These are phyloP conservation scores for Cercospora sojina DNA, from an alignment of 2,329 filamentous ascomycete species.

Conservation along the genomic window DNA sequence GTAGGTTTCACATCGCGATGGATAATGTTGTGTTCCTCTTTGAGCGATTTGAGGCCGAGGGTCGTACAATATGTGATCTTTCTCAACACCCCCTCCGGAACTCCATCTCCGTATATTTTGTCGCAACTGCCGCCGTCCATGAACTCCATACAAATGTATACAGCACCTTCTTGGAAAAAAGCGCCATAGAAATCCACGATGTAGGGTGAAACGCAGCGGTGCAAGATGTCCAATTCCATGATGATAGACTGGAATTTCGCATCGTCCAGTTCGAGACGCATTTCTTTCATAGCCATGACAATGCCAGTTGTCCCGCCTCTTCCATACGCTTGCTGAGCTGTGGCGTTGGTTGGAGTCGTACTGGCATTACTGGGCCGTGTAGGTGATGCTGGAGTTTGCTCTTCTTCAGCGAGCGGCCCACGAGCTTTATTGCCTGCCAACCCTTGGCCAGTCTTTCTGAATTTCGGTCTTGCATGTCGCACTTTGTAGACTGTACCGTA, in stretches of 20 bases:
- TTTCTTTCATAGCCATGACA: conserved; percentile 99
- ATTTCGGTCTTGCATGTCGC: conserved; percentile 71
- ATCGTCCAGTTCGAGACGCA: conserved; percentile 91
- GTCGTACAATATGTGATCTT: conserved; percentile 90
- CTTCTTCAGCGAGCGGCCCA: conserved; percentile 27
- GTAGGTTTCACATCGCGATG: conserved; percentile 98
- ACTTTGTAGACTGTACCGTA: conserved; percentile 99
- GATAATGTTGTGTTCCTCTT: conserved; percentile 99
- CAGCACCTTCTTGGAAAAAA: conserved; percentile 97
- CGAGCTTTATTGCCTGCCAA: conserved; percentile 59
- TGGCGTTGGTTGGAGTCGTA: conserved; percentile 22
- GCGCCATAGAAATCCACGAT: conserved; percentile 99
- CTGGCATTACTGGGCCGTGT: conserved; percentile 36
- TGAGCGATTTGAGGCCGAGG: conserved; percentile 86
- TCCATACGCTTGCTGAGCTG: conserved; percentile 21
- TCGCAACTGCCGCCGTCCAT: conserved; percentile 99
- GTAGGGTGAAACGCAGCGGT: conserved; percentile 90
- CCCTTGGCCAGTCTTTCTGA: conserved; percentile 60
- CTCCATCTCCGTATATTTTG: conserved; percentile 86
- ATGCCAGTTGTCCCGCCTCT: conserved; percentile 64
- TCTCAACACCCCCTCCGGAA: conserved; percentile 81
- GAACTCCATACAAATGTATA: conserved; percentile 99
- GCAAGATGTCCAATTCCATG: conserved; percentile 94
- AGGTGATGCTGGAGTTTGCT: conserved; percentile 27
- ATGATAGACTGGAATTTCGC: conserved; percentile 96